phyloP scores from a whole-genome alignment of 331 rosid species.

The Cydonia oblonga region DNA sequence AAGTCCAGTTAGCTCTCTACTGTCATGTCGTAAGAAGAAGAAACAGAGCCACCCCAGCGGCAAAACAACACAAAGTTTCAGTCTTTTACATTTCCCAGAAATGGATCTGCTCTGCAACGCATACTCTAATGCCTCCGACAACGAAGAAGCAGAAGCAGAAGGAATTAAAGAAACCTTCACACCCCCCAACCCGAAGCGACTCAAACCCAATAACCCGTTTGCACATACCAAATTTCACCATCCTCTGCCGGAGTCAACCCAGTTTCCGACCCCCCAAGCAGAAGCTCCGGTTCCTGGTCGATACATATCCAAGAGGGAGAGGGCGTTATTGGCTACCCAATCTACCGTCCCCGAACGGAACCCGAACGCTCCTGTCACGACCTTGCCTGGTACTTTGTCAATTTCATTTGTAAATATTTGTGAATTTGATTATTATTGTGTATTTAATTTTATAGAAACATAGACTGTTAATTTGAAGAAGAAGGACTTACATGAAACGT shows the following conservation, averaged over 20 bases:
- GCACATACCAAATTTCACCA: background rate
- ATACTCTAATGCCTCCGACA: slow-evolving; percentile 42
- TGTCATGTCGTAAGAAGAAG: background rate
- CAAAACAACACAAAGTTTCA: background rate
- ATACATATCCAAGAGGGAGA: slow-evolving; percentile 73
- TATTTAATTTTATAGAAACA: background rate
- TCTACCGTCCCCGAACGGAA: slow-evolving; percentile 19
- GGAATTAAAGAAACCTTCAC: slow-evolving; percentile 14
- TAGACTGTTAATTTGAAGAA: background rate
- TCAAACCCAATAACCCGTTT: slow-evolving; percentile 21
- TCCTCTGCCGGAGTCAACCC: slow-evolving; percentile 9
- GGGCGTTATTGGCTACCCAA: slow-evolving; percentile 26
- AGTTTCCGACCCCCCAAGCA: background rate
- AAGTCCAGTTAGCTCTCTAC: background rate
- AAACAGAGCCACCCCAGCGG: too few relatives aligned
- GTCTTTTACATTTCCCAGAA: background rate
- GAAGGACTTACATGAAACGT: background rate
- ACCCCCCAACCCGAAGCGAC: slow-evolving; percentile 20
- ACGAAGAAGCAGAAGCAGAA: slow-evolving; percentile 3
- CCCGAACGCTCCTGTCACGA: slow-evolving; percentile 4
- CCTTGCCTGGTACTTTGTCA: slow-evolving; percentile 31
- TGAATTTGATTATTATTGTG: background rate
- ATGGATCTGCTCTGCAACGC: slow-evolving; percentile 65
- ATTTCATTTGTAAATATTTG: background rate
- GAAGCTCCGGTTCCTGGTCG: slow-evolving; percentile 43